phyloP scores from a whole-genome alignment of 2,329 filamentous ascomycete genomes.

The Fusarium mangiferae region DNA sequence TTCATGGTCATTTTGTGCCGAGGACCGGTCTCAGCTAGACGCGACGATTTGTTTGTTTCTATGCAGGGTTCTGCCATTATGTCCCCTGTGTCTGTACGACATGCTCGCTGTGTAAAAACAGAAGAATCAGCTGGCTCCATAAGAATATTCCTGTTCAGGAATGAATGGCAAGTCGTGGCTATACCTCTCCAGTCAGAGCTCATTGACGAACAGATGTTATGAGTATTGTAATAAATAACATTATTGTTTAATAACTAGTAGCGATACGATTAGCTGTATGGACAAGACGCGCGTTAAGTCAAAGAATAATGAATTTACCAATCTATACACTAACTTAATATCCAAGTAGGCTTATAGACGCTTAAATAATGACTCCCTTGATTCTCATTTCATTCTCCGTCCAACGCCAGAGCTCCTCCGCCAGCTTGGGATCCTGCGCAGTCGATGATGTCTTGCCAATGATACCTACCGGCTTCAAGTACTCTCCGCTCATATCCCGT shows the following conservation, averaged over 20 bases:
- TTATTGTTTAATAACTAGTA: no score
- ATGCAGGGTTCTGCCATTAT: no score
- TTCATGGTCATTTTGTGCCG: not conserved
- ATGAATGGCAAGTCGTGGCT: no score
- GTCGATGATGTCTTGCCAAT: not conserved
- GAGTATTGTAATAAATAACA: no score
- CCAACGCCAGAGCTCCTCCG: not conserved
- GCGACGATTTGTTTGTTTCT: not conserved
- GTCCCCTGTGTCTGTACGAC: not conserved
- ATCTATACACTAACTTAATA: no score
- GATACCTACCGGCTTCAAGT: not conserved
- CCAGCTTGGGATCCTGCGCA: not conserved
- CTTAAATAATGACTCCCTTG: not conserved
- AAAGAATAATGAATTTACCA: accelerated
- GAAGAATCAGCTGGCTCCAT: not conserved
- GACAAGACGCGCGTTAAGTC: accelerated
- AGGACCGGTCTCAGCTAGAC: not conserved
- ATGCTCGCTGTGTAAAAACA: not conserved
- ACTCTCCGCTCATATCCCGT: not conserved
- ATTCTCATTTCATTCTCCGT: not conserved
- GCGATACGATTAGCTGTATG: no score
- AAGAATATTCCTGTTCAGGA: not conserved
- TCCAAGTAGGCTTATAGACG: no score
- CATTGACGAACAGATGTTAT: no score
- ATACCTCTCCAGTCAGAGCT: no score